Conservation (phyloP, 2,329 filamentous ascomycete genomes). For the Drechslerella dactyloides region DNA sequence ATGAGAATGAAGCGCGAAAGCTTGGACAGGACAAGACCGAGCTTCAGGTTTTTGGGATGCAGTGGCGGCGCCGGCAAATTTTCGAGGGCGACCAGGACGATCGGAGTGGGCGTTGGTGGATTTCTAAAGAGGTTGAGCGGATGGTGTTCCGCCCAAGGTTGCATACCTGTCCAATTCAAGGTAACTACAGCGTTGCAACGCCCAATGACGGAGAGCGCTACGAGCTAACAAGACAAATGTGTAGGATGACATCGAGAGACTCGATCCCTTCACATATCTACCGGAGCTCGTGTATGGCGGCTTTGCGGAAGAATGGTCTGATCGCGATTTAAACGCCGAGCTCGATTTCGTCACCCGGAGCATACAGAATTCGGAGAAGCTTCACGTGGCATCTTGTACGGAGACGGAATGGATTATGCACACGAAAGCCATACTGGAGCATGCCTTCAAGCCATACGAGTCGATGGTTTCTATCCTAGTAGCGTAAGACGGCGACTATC, state of each 20-base stretch:
- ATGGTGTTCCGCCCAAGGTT: slow-evolving; percentile 48
- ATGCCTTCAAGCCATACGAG: slow-evolving; percentile 43
- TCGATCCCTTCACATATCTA: slow-evolving; percentile 46
- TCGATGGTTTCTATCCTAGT: slow-evolving; percentile 39
- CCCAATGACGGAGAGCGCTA: too few species aligned
- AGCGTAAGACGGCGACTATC: slow-evolving; percentile 20
- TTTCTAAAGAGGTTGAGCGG: slow-evolving; percentile 47
- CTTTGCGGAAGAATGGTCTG: slow-evolving; percentile 46
- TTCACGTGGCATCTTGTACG: slow-evolving; percentile 42
- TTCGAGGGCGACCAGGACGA: slow-evolving; percentile 43
- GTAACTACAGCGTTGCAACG: slow-evolving; percentile 7
- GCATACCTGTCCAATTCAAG: slow-evolving; percentile 42
- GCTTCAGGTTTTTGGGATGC: slow-evolving; percentile 46
- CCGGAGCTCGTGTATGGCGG: slow-evolving; percentile 49
- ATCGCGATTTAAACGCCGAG: slow-evolving; percentile 38
- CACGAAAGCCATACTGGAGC: slow-evolving; percentile 37
- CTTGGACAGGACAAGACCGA: slow-evolving; percentile 42
- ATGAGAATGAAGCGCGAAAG: slow-evolving; percentile 47
- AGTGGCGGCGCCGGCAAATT: slow-evolving; percentile 48
- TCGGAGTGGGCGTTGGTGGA: slow-evolving; percentile 42
- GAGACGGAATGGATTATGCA: slow-evolving; percentile 50
- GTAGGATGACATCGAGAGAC: slow-evolving; percentile 47
- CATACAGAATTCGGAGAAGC: slow-evolving; percentile 44
- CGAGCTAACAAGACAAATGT: neutral
- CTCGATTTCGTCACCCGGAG: slow-evolving; percentile 45